Base-by-base conservation (phyloP, 257 asterid species). In the Marsdenia floribunda region DNA sequence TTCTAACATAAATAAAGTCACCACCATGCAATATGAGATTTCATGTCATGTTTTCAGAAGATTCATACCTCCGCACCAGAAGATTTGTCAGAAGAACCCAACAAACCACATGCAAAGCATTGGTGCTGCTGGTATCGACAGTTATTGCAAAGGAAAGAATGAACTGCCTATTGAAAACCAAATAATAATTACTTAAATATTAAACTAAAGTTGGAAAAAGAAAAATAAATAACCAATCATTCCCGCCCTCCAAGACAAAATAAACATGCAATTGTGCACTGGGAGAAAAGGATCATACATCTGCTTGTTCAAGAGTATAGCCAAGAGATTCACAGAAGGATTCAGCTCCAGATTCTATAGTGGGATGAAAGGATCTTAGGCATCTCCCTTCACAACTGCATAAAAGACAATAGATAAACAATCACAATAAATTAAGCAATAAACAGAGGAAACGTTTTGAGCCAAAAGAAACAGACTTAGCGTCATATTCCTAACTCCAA, bases 341-440 rank as follows among this genome's bases (percentile, higher is more conserved):
- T 57, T 60, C 76, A 68, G 76, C 77, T 50, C 96, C 96, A 68
- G 91, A 85, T 81, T 85, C 87, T 73, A 81, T 63, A 59, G 92
- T 83, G 75, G 90, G 87, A 83, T 88, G 96, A 82, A 90, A 90
- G 71, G 96, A 88, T 80, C 94, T 85, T 81, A 87, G 81, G 88
- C 96, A 90, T 83, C 91, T 88, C 78, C 96, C 94, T 85, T 87
- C 92, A 71, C 96, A 90, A 73, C 96, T 88, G 90, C 83, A 80
- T 75, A 66, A 75, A 75, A 50, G 6, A 69, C 19, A 75, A 46
- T 29, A 68, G 54, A 66, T 4, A 76, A 55, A 47, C n/a, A 73
- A 55, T 37, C 70, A 81, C 71, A 24, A 76, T 42, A 65, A 42
- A 73, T 52, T 72, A 68, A 72, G 70, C 16, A 24, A 55, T 54